These are phyloP conservation scores for Colletotrichum sp. DNA, from an alignment of 2,329 filamentous ascomycete species.

Conservation along the genomic window DNA sequence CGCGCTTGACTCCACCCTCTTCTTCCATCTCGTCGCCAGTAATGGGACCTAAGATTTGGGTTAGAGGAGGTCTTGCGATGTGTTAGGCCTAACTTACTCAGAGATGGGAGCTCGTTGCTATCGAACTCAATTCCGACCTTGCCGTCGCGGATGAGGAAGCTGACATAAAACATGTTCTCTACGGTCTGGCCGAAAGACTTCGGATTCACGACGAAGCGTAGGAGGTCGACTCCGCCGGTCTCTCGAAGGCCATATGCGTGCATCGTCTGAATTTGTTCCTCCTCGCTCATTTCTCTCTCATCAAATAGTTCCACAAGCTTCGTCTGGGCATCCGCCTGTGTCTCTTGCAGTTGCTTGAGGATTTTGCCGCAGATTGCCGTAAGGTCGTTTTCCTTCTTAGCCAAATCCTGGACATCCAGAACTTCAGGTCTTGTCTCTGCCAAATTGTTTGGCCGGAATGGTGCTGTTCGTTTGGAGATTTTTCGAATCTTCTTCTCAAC, in stretches of 20 bases:
- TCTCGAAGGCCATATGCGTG: slow-evolving; percentile 68
- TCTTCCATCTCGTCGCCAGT: slow-evolving; percentile 51
- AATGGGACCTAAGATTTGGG: slow-evolving; percentile 32
- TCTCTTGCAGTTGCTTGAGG: slow-evolving; percentile 60
- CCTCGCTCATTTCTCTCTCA: slow-evolving; percentile 44
- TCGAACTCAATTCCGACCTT: slow-evolving; percentile 77
- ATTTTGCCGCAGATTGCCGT: slow-evolving; percentile 82
- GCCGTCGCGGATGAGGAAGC: slow-evolving; percentile 90
- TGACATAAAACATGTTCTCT: slow-evolving; percentile 96
- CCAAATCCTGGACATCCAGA: slow-evolving; percentile 74
- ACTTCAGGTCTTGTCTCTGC: slow-evolving; percentile 80
- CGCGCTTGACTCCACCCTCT: slow-evolving; percentile 46
- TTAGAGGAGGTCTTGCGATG: slow-evolving; percentile 18
- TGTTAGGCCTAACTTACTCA: slow-evolving; percentile 64
- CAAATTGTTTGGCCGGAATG: slow-evolving; percentile 71
- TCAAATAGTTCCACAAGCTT: slow-evolving; percentile 47
- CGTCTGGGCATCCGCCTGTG: slow-evolving; percentile 51
- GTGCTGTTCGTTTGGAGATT: slow-evolving; percentile 71
- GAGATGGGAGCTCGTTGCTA: slow-evolving; percentile 73
- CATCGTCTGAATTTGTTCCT: slow-evolving; percentile 59
- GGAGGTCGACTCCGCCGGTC: slow-evolving; percentile 76
- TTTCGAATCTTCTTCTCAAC: slow-evolving; percentile 84
- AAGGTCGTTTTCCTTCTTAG: slow-evolving; percentile 79
- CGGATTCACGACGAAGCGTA: slow-evolving; percentile 91
- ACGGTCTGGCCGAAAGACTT: slow-evolving; percentile 91